phyloP scores from a whole-genome alignment of 2,329 filamentous ascomycete genomes.

The Curvularia lunata region DNA sequence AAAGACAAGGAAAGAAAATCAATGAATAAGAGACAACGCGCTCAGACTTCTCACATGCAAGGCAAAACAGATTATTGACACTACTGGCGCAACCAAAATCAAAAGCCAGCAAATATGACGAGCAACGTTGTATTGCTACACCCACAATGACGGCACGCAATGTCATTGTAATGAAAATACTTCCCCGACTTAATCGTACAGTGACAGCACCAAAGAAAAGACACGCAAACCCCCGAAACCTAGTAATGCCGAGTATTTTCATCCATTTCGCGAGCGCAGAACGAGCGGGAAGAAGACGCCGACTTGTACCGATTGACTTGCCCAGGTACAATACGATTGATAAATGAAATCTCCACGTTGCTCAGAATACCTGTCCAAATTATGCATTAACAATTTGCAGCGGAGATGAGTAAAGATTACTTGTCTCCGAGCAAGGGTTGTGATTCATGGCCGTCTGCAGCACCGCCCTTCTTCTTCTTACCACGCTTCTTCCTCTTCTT shows the following conservation, averaged over 20 bases:
- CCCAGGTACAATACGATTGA: constrained; percentile 1
- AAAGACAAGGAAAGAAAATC: too few species aligned
- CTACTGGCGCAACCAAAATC: neutral
- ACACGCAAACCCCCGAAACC: neutral
- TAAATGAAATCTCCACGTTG: constrained; percentile 4
- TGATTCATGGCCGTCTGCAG: constrained; percentile 36
- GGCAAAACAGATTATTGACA: too few species aligned
- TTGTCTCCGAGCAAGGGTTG: constrained; percentile 40
- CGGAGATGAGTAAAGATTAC: neutral
- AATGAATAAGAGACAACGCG: too few species aligned
- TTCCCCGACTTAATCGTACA: constrained; percentile 3
- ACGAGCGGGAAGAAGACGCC: constrained; percentile 2
- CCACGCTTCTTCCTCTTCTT: constrained; percentile 48
- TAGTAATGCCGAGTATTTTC: constrained; percentile 10
- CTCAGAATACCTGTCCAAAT: constrained; percentile 8
- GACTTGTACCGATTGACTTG: constrained; percentile 6
- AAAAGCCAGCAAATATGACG: neutral
- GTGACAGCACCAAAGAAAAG: neutral
- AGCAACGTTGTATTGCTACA: neutral
- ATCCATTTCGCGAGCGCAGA: neutral
- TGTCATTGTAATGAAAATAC: neutral
- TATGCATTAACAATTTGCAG: constrained; percentile 5
- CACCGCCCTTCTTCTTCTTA: constrained; percentile 47
- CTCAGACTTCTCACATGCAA: neutral
- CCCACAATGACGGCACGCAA: neutral